Evolutionary conservation across 768 basidiomycete genomes (phyloP).

Genomic region (Boletus rubropictus): DNA sequence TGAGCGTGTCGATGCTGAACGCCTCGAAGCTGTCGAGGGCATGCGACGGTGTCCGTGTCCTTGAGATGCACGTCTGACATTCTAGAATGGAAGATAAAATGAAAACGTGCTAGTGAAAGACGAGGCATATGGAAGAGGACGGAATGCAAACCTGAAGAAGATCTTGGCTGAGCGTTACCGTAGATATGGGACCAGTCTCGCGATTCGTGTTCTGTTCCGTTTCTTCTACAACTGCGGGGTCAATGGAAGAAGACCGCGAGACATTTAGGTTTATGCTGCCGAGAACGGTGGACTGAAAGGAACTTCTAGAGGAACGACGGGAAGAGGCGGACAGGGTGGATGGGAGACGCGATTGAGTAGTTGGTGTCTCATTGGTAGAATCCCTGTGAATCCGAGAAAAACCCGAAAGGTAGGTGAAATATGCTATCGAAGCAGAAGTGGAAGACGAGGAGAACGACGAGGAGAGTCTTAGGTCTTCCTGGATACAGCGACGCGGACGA

Average conservation of each 20-base stretch:
- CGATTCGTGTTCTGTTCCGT: slow-evolving; percentile 4
- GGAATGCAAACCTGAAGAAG: slow-evolving; percentile 24
- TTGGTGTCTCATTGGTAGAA: slow-evolving; percentile 14
- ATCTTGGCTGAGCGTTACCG: slow-evolving; percentile 25
- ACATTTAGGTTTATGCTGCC: slow-evolving; percentile 24
- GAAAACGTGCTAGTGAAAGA: not conserved
- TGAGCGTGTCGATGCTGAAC: slow-evolving; percentile 5
- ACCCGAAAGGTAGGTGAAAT: slow-evolving; percentile 12
- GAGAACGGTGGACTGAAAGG: slow-evolving; percentile 23
- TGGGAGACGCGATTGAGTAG: slow-evolving; percentile 11
- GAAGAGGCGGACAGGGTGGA: slow-evolving; percentile 17
- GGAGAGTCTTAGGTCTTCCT: slow-evolving; percentile 9
- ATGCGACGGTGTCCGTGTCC: slow-evolving; percentile 17
- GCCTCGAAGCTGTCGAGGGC: slow-evolving; percentile 20
- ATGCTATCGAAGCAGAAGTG: slow-evolving; percentile 15
- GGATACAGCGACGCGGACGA: slow-evolving; percentile 19
- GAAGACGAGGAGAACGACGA: slow-evolving; percentile 18
- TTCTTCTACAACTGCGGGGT: slow-evolving; percentile 13
- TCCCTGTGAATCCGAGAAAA: slow-evolving; percentile 8
- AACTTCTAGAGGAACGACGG: slow-evolving; percentile 19
- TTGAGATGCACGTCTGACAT: slow-evolving; percentile 14
- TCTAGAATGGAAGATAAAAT: slow-evolving; percentile 10
- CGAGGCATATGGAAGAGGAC: not conserved
- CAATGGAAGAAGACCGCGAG: slow-evolving; percentile 17
- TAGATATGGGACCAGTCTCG: slow-evolving; percentile 7